These are phyloP conservation scores for Eimeria mitis DNA, from an alignment of 169 alveolate genomes.

Conservation along the genomic window DNA sequence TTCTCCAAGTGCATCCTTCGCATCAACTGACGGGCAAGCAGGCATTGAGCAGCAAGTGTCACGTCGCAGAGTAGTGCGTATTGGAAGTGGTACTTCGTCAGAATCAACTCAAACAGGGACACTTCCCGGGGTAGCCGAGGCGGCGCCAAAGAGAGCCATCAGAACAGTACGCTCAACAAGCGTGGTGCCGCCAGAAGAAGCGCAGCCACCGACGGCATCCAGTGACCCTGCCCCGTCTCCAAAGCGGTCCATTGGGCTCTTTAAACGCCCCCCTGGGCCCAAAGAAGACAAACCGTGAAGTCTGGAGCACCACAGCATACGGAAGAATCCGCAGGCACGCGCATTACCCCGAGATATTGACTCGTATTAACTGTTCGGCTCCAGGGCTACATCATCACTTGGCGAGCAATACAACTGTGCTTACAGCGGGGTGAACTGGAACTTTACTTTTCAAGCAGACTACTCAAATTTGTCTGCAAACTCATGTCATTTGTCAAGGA, in stretches of 20 bases:
- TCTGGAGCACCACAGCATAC: neutral
- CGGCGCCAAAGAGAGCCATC: constrained; percentile 44
- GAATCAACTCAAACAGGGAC: constrained; percentile 24
- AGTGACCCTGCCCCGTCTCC: neutral
- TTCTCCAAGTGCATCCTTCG: neutral
- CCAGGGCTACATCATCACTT: neutral
- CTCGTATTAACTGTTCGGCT: neutral
- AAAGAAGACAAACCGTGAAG: constrained; percentile 8
- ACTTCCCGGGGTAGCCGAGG: neutral
- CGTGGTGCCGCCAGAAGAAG: neutral
- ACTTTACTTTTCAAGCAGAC: neutral
- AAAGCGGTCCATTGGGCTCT: constrained; percentile 46
- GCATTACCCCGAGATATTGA: neutral
- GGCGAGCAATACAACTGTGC: neutral
- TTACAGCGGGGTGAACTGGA: neutral
- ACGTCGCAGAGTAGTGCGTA: constrained; percentile 50
- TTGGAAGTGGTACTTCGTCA: constrained; percentile 7
- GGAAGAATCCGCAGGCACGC: neutral
- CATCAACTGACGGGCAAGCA: neutral
- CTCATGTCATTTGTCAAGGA: neutral
- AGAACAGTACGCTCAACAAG: neutral
- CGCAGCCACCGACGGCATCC: neutral
- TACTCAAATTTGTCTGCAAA: neutral
- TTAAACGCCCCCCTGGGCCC: constrained; percentile 38
- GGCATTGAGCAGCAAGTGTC: neutral